Percentiles rank a stretch among this genome's conserved stretches.
phyloP scores from a whole-genome alignment of 768 basidiomycete species.

The Fistulinella prunicolor region DNA sequence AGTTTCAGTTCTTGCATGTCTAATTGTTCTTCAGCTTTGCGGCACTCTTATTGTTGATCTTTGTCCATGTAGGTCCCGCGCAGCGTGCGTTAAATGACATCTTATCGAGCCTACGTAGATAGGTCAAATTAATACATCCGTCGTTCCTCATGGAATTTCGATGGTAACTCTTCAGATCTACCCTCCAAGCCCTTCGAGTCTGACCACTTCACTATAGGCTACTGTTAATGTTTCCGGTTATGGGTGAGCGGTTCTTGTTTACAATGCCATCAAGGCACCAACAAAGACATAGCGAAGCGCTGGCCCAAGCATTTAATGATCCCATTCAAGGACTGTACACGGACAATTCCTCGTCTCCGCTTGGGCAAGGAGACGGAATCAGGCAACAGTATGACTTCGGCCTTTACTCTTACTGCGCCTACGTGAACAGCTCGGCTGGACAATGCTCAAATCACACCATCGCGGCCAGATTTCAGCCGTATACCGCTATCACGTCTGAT shows the following conservation, averaged over 20 bases:
- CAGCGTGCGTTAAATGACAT: constrained; percentile 14
- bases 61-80: constrained; percentile 63
- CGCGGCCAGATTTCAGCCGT: constrained; percentile 64
- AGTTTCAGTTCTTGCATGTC: constrained; percentile 7
- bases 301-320: constrained; percentile 50
- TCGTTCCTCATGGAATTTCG: constrained; percentile 65
- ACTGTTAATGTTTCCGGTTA: constrained; percentile 68
- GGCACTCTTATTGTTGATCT: constrained; percentile 63
- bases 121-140: constrained; percentile 78
- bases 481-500: constrained; percentile 59
- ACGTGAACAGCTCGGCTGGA: constrained; percentile 56
- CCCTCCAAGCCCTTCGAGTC: constrained; percentile 1
- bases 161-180: constrained; percentile 50
- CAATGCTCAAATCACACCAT: constrained; percentile 61
- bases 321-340: constrained; percentile 65
- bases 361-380: constrained; percentile 54
- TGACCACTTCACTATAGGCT: constrained; percentile 44
- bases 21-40: constrained; percentile 20
- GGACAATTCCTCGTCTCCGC: constrained; percentile 59
- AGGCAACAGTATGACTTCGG: constrained; percentile 75
- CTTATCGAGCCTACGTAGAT: constrained; percentile 46
- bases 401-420: constrained; percentile 79
- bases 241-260: constrained; percentile 46
- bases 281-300: constrained; percentile 41
- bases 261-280: background rate